Evolutionary conservation across 441 rosid species (phyloP), one percentile per base, ranked within the genome.

Genomic region (Theobroma grandiflorum): DNA sequence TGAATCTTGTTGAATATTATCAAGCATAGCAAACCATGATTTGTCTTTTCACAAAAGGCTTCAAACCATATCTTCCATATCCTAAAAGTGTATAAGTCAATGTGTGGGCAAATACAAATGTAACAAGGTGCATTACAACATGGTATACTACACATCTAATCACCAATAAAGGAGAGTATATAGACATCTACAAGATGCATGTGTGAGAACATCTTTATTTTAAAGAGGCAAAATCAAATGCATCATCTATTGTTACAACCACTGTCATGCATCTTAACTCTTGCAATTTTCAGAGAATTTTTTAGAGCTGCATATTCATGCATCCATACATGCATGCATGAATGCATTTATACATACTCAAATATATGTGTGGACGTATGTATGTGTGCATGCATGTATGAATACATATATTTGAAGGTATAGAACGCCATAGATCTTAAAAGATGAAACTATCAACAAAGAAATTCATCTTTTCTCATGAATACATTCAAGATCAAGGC

Each of bases 401-500:
- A 26, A 26, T 18, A 40, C 50, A 40, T 9, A 66, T 50, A 66
- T n/a, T 10, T 42, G 8, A 20, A 42, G 52, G 35, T 20, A 42
- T 67, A 67, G 18, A 11, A 18, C 40, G 47, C 11, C 58, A 31
- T 71, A 50, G n/a, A 50, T 50, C 74, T 42, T 45, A 22, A 22
- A 45, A 69, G 2, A 49, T 26, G 40, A 69, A 26, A 58, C 7
- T n/a, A 57, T 57, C 20, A 5, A 57, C 10, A 9, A 0, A 59
- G 12, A 22, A 10, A 22, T 47, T 22, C 33, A 4, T 69, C 58
- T 5, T 26, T 26, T 69, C 12, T 11, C 55, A 14, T 5, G 6
- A 37, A 4, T 69, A 69, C 31, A 69, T 47, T 69, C 38, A 22
- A 69, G 53, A 12, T 69, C 57, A 14, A 69, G 74, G 67, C 14